Evolutionary conservation across 352 stramenopile species (phyloP).

Genomic region (Blastocystis sp.): DNA sequence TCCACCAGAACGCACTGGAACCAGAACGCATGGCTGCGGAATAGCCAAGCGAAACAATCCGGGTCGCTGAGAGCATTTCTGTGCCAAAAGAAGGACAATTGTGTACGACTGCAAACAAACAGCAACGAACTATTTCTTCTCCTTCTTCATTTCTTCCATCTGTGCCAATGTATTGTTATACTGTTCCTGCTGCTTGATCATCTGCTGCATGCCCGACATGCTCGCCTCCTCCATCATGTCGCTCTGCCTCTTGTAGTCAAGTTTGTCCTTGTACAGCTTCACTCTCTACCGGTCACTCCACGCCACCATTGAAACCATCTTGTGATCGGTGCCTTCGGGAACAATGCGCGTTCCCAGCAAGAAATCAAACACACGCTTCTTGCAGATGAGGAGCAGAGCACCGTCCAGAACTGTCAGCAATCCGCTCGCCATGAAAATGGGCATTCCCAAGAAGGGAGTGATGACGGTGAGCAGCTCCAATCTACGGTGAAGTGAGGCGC

Average conservation of each 20-base stretch:
- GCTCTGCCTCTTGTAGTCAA: conserved; percentile 42
- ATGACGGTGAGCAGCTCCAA: background rate
- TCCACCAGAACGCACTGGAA: background rate
- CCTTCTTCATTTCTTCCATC: conserved; percentile 21
- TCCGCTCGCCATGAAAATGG: background rate
- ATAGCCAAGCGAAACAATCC: background rate
- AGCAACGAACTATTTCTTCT: conserved; percentile 16
- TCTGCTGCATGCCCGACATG: conserved; percentile 33
- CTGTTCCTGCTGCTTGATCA: conserved; percentile 33
- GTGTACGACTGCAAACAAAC: background rate
- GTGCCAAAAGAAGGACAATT: background rate
- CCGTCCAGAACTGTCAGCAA: background rate
- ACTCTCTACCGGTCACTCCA: background rate
- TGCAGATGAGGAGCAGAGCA: background rate
- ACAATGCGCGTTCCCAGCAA: background rate
- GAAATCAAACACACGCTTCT: conserved; percentile 37
- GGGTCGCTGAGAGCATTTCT: background rate
- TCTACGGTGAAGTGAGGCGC: background rate
- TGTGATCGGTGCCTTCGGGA: background rate
- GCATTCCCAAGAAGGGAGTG: background rate
- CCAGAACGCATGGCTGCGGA: background rate
- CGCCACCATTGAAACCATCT: background rate
- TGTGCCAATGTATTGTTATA: background rate
- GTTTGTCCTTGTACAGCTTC: conserved; percentile 26
- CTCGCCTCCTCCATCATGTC: conserved; percentile 26